Evolutionary conservation across 805 yeast genomes (phyloP).

Genomic region (Myxozyma vanderwaltii): DNA sequence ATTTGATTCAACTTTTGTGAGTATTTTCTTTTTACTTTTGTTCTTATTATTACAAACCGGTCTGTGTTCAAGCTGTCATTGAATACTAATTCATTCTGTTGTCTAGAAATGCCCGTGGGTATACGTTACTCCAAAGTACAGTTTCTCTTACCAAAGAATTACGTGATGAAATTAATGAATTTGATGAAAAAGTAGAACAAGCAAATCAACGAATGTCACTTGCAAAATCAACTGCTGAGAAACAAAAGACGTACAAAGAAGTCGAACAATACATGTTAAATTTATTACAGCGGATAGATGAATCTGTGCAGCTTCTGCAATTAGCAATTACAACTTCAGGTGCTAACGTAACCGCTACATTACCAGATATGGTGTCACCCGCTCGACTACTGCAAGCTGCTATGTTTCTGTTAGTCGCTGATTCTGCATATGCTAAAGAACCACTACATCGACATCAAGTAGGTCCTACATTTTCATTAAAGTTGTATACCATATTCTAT

Average conservation of each 20-base stretch:
- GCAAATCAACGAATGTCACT: constrained; percentile 42
- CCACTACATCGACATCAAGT: constrained; percentile 43
- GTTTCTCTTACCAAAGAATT: constrained; percentile 57
- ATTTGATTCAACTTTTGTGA: constrained; percentile 57
- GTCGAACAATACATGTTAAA: constrained; percentile 55
- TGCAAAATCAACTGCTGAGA: constrained; percentile 31
- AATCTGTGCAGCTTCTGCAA: constrained; percentile 64
- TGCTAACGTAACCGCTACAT: constrained; percentile 54
- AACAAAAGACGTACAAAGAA: constrained; percentile 47
- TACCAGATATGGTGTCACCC: constrained; percentile 61
- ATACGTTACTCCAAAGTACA: constrained; percentile 58
- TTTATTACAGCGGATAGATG: constrained; percentile 56
- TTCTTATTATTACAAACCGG: too few relatives aligned
- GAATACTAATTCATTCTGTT: too few relatives aligned
- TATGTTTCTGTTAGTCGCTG: constrained; percentile 47
- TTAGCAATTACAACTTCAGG: constrained; percentile 71
- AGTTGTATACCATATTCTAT: constrained; percentile 59
- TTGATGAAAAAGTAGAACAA: constrained; percentile 53
- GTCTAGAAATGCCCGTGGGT: constrained; percentile 56
- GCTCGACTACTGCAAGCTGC: constrained; percentile 68
- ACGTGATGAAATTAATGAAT: constrained; percentile 58
- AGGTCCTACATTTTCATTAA: constrained; percentile 63
- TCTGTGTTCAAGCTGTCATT: too few relatives aligned
- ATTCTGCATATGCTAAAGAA: constrained; percentile 37
- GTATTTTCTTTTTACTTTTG: background rate